Evolutionary conservation across 1,284 basidiomycete genomes (phyloP), one percentile per base, ranked within the genome.

Genomic region (Papiliotrema terrestris): DNA sequence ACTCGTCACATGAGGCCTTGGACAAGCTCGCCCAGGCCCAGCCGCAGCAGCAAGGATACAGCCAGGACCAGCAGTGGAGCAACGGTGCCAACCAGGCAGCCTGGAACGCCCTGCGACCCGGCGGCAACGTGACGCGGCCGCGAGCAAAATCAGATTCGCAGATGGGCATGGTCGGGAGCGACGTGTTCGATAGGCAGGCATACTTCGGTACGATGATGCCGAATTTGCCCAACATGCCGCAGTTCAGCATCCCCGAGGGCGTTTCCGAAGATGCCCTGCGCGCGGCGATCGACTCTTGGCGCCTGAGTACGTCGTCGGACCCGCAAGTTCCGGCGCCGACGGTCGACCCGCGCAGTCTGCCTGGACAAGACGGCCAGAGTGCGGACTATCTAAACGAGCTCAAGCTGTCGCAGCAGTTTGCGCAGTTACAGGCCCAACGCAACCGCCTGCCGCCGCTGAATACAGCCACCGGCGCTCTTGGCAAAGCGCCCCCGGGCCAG

Each of bases 141-240:
- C 57, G 73, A 22, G 63, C 73, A 1, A 74, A 73, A 54, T 75
- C 73, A 19, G 73, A 75, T 49, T 75, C 73, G 22, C 67, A 65
- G 51, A 64, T 63, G 56, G 58, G 53, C 1, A 52, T 56, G 26
- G 32, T 32, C 11, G 54, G 51, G 14, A 20, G 43, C 15, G 62
- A 57, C 14, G 45, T 45, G 13, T 69, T 71, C 49, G 68, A 73
- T 46, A 59, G 69, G 39, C 66, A 70, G 47, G 71, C 68, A 3
- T 52, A 68, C 29, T 36, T 66, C 38, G 71, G 54, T 54, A 52
- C 9, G 37, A 52, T 43, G 51, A 29, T 13, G 46, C 36, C 14
- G 35, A 39, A 22, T 20, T 11, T 37, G 47, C 26, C 44, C 25
- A 32, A 35, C 45, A 29, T 14, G 6, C 15, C 37, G 38, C 29